phyloP scores from a whole-genome alignment of 2,329 filamentous ascomycete species.

The Fusarium torulosum region DNA sequence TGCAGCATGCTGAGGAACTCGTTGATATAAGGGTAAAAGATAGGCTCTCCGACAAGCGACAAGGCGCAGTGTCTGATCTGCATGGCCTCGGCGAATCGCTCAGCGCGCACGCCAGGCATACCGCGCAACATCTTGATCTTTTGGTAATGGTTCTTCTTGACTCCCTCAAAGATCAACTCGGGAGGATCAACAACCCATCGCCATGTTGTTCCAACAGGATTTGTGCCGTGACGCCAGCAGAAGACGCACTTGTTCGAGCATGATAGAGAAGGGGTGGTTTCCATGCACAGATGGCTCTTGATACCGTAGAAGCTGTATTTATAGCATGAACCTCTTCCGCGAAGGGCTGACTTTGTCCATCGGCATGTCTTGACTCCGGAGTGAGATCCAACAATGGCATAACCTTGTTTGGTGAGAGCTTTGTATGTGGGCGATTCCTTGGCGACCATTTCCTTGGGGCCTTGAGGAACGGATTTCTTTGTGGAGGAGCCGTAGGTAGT shows the following conservation, averaged over 20 bases:
- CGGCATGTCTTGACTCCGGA: slow-evolving; percentile 98
- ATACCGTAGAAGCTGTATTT: slow-evolving; percentile 99
- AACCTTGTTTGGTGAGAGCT: slow-evolving; percentile 94
- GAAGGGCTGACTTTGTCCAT: slow-evolving; percentile 97
- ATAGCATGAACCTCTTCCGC: slow-evolving; percentile 95
- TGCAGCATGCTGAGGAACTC: slow-evolving; percentile 89
- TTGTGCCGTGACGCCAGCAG: slow-evolving; percentile 98
- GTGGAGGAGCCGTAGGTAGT: slow-evolving; percentile 74
- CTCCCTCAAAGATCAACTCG: slow-evolving; percentile 88
- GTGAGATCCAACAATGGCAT: slow-evolving; percentile 94
- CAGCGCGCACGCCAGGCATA: slow-evolving; percentile 90
- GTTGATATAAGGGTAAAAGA: slow-evolving; percentile 98
- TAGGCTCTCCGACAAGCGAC: slow-evolving; percentile 94
- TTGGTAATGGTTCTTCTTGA: slow-evolving; percentile 92
- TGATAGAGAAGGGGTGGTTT: slow-evolving; percentile 93
- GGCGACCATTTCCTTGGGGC: slow-evolving; percentile 92
- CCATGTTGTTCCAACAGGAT: slow-evolving; percentile 96
- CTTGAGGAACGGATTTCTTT: slow-evolving; percentile 58
- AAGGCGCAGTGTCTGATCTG: slow-evolving; percentile 93
- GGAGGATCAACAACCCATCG: slow-evolving; percentile 95
- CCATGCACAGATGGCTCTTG: slow-evolving; percentile 96
- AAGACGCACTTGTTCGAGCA: slow-evolving; percentile 99
- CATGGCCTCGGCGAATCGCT: slow-evolving; percentile 94
- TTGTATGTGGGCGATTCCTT: slow-evolving; percentile 88
- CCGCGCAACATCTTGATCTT: slow-evolving; percentile 98